Evolutionary conservation across 768 basidiomycete species (phyloP), one percentile per base, ranked within the genome.

Genomic region (Tricholoma saponaceum): DNA sequence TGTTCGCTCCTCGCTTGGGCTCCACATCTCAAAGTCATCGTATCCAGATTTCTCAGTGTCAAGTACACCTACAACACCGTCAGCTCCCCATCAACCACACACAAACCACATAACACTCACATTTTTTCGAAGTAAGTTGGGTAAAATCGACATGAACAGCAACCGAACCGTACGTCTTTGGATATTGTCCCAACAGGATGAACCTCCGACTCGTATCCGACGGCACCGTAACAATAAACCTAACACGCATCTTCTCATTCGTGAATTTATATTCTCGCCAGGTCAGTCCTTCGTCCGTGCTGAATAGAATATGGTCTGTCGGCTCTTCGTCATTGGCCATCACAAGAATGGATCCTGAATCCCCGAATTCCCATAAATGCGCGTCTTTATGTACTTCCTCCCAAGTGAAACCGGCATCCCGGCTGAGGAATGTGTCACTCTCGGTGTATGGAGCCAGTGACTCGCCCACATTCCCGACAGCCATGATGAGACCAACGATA

Each of bases 371-470:
- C 94, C 93, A 99, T 37, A 98, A 79, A 67, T 98, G 90, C 0
- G 97, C 96, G 62, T 96, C 95, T 69, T 99, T 99, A 77, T 95
- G 95, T 0, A 99, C 89, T 74, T 99, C 97, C 69, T 97, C 86
- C 97, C 97, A 99, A 0, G 92, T 94, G 73, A 97, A 97, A 8
- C 97, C 97, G 2, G 86, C 97, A 64, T 99, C 93, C 4, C 97
- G 92, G 56, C 92, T 93, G 41, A 98, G 81, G 87, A 97, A 98
- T 2, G 95, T 97, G 69, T 98, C 96, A 59, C 87, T 86, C 28
- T 98, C 90, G 3, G 77, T 80, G 74, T 99, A 99, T 0, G 85
- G 75, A 0, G 83, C 85, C 1, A 99, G 83, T 1, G 74, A 67
- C 60, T 93, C 89, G 39, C 97, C 97, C 13, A 99, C 95, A 64